These are phyloP conservation scores for Microcera coccophila DNA, from an alignment of 2,329 filamentous ascomycete genomes.

Conservation along the genomic window DNA sequence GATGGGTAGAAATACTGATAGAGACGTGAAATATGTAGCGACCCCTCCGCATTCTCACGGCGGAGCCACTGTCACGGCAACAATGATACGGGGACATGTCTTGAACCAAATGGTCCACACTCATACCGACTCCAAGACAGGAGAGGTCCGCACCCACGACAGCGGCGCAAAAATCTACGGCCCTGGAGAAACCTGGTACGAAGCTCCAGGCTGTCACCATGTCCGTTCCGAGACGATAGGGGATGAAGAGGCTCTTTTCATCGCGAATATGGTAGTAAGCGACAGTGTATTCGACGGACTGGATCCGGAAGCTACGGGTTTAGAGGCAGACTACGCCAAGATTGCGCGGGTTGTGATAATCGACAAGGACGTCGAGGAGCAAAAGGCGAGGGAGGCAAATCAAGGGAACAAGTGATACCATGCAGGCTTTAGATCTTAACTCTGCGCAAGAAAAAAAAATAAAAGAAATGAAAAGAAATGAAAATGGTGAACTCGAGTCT, in stretches of 20 bases:
- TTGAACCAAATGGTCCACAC: slow-evolving; percentile 16
- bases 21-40: slow-evolving; percentile 6
- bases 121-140: slow-evolving; percentile 8
- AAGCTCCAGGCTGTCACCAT: slow-evolving; percentile 17
- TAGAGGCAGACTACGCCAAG: slow-evolving; percentile 10
- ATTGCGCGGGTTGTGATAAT: slow-evolving; percentile 12
- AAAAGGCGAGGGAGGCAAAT: too few relatives aligned
- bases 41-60: slow-evolving; percentile 15
- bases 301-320: slow-evolving; percentile 4
- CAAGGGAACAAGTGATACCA: too few relatives aligned
- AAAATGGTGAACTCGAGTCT: too few relatives aligned
- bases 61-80: slow-evolving; percentile 11
- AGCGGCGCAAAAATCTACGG: slow-evolving; percentile 14
- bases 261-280: slow-evolving; percentile 13
- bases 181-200: slow-evolving; percentile 16
- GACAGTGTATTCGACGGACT: slow-evolving; percentile 11
- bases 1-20: too few relatives aligned
- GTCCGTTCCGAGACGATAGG: slow-evolving; percentile 15
- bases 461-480: too few relatives aligned
- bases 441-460: too few relatives aligned
- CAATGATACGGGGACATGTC: slow-evolving; percentile 12
- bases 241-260: slow-evolving; percentile 11
- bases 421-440: too few relatives aligned
- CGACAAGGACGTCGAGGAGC: slow-evolving; percentile 13
- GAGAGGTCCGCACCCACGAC: slow-evolving; percentile 5